A percentile compares a stretch with the other conserved stretches of the same genome.
Conservation (phyloP, 495 filamentous ascomycete genomes). For the Podospora sp. region DNA sequence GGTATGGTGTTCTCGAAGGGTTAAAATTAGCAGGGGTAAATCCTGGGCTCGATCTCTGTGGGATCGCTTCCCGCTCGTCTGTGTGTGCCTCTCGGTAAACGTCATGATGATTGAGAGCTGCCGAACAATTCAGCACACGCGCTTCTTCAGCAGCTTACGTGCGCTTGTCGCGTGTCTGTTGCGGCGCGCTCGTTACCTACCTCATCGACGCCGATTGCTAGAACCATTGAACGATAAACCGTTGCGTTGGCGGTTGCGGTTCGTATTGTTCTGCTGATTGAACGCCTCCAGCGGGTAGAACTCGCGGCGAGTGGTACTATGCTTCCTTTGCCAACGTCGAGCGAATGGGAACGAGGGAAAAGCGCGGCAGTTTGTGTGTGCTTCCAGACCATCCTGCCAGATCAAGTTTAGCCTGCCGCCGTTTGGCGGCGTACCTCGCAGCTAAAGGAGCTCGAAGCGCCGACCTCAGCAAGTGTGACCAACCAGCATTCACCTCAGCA, state of each 20-base stretch:
- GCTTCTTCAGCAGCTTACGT: neutral
- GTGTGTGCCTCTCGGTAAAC: neutral
- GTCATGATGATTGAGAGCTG: neutral
- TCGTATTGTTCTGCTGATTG: neutral
- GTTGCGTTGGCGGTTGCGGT: neutral
- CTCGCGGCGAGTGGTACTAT: neutral
- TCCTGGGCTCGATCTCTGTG: neutral
- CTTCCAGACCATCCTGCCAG: neutral
- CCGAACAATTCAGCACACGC: neutral
- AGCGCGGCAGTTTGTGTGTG: neutral
- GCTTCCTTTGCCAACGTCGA: neutral
- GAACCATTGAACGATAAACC: neutral
- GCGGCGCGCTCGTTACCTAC: neutral
- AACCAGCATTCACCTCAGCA: neutral
- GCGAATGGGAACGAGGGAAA: neutral
- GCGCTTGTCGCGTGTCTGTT: neutral
- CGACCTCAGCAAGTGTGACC: constrained; percentile 20
- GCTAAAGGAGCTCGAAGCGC: constrained; percentile 27
- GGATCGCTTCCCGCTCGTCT: neutral
- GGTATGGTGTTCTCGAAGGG: constrained; percentile 15
- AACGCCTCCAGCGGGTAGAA: constrained; percentile 7
- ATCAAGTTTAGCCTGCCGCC: constrained; percentile 12
- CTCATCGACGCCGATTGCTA: neutral
- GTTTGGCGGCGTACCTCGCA: neutral
- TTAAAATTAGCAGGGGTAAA: constrained; percentile 5